phyloP scores from a whole-genome alignment of 139 green algal species.

The Dunaliella sp. region DNA sequence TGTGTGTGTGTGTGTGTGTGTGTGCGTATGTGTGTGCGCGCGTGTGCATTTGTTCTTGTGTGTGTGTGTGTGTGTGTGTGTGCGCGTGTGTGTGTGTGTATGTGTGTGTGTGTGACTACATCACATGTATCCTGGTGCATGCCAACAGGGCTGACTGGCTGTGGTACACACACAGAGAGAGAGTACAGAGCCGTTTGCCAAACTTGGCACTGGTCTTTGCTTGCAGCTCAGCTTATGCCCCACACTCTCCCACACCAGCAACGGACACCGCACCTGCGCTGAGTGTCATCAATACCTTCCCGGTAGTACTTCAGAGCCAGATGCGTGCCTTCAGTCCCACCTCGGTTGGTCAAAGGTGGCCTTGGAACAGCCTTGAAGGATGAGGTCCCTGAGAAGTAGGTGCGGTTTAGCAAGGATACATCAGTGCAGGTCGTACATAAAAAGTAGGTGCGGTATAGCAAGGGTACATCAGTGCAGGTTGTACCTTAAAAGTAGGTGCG shows the following conservation, averaged over 20 bases:
- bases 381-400: background rate
- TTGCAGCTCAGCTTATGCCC: too few species aligned
- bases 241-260: too few species aligned
- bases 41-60: background rate
- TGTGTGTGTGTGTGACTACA: background rate
- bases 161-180: too few species aligned
- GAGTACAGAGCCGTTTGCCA: too few species aligned
- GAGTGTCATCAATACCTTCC: background rate
- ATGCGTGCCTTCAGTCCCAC: background rate
- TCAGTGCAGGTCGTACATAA: background rate
- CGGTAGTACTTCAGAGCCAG: background rate
- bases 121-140: too few species aligned
- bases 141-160: too few species aligned
- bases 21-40: background rate
- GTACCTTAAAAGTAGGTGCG: background rate
- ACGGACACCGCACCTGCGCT: background rate
- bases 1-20: background rate
- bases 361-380: slow-evolving; percentile 1
- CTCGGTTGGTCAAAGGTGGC: background rate
- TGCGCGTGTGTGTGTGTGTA: background rate
- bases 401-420: background rate
- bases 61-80: background rate
- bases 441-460: background rate
- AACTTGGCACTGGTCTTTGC: too few species aligned
- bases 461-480: background rate